Base-by-base conservation (phyloP, 441 rosid genomes). In the Eruca vesicaria region DNA sequence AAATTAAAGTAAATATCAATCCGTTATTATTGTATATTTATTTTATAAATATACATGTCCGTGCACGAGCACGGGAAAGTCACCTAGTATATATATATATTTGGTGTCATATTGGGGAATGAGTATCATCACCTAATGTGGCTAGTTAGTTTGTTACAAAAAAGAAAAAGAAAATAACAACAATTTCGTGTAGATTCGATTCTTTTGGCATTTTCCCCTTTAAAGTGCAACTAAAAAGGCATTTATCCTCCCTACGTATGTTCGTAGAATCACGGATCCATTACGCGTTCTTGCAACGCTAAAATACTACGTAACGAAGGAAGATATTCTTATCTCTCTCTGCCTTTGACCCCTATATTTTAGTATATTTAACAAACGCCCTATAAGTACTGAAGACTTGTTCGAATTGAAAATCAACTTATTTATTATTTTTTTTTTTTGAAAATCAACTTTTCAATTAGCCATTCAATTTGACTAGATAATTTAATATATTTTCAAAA, bases 231-330 rank as follows among this genome's bases (percentile, higher is more conserved):
- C 56, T 50, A 15, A 58, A 48, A 18, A 18, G 10, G 6, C 12
- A 52, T 19, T 31, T 23, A 21, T 63, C 50, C 15, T 32, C 41
- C 14, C n/a, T 8, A 58, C 63, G 36, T 21, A 59, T 32, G 61
- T 38, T 50, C 14, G 9, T 31, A 5, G 79, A 75, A 69, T 76
- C 56, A 58, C 33, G 71, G 55, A 60, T 70, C 62, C 45, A 70
- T 33, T 70, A 23, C 68, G 80, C 80, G 80, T 71, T 48, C 23
- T 58, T 28, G 14, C n/a, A 77, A 77, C 80, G 80, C 80, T 64
- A 57, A 8, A 63, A 50, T 19, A 38, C 56, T 20, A 41, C 38
- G 53, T 69, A 53, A 31, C 2, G 10, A 58, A 26, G 18, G 10
- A 58, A 26, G 18, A 23, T 70, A 64, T 31, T 64, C 66, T 76